These are phyloP conservation scores for Saccharomyces hybrid DNA, from an alignment of 1,139 yeast species.

Conservation along the genomic window DNA sequence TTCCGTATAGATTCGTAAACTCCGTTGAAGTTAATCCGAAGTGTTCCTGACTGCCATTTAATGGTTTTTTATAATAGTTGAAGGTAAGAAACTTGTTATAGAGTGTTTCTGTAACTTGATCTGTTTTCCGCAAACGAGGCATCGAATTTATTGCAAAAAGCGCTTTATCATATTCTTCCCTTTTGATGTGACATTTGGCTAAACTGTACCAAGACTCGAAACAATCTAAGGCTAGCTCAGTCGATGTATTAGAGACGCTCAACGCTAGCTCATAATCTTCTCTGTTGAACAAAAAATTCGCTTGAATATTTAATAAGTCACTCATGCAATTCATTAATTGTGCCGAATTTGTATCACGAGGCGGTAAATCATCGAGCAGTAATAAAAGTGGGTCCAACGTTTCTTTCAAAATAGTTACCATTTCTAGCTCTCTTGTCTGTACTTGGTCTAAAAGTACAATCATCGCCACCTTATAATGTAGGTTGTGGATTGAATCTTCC, in stretches of 20 bases:
- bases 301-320: conserved; percentile 48
- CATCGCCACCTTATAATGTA: conserved; percentile 46
- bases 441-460: conserved; percentile 26
- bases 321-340: conserved; percentile 7
- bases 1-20: conserved; percentile 47
- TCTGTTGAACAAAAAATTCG: conserved; percentile 60
- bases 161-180: conserved; percentile 68
- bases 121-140: conserved; percentile 42
- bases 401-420: conserved; percentile 54
- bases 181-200: conserved; percentile 62
- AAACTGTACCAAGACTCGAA: conserved; percentile 74
- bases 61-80: conserved; percentile 25
- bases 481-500: conserved; percentile 44
- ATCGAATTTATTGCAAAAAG: conserved; percentile 79
- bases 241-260: conserved; percentile 64
- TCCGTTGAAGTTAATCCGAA: conserved; percentile 61
- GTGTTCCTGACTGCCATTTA: conserved; percentile 32
- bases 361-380: conserved; percentile 11
- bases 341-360: conserved; percentile 7
- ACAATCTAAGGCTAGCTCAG: conserved; percentile 75
- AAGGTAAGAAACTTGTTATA: conserved; percentile 11
- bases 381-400: conserved; percentile 36
- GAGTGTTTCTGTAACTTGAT: conserved; percentile 17
- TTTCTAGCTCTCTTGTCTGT: conserved; percentile 61
- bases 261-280: conserved; percentile 64